Conservation (phyloP, 768 basidiomycete genomes). For the Termitomyces sp. region DNA sequence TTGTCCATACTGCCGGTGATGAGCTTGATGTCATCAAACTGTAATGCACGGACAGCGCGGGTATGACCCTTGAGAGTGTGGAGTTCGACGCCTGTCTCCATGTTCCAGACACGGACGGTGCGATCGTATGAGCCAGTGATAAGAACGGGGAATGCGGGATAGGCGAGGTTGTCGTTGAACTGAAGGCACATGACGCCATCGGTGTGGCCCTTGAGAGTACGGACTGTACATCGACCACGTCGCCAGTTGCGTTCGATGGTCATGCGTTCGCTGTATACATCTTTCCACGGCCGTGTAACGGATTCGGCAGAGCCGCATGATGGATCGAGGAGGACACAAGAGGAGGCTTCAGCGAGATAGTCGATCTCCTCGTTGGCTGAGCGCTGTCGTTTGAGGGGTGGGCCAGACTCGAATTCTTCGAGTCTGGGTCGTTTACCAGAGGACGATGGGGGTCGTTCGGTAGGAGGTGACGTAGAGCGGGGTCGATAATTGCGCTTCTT, state of each 20-base stretch:
- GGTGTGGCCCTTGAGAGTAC: slow-evolving; percentile 87
- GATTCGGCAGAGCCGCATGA: slow-evolving; percentile 25
- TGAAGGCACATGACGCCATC: slow-evolving; percentile 98
- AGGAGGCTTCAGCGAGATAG: slow-evolving; percentile 9
- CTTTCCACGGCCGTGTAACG: slow-evolving; percentile 92
- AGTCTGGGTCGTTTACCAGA: slow-evolving; percentile 35
- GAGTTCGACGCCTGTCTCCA: slow-evolving; percentile 85
- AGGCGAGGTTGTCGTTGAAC: slow-evolving; percentile 78
- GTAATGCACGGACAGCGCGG: slow-evolving; percentile 85
- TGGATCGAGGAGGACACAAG: slow-evolving; percentile 26
- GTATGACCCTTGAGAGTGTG: slow-evolving; percentile 87
- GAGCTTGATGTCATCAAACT: slow-evolving; percentile 93
- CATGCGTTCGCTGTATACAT: slow-evolving; percentile 97
- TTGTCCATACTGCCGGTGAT: slow-evolving; percentile 97
- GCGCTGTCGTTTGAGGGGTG: slow-evolving; percentile 52
- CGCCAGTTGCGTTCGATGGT: slow-evolving; percentile 97
- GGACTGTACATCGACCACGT: slow-evolving; percentile 81
- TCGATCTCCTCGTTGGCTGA: slow-evolving; percentile 23
- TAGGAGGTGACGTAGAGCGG: slow-evolving; percentile 22
- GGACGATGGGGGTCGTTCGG: slow-evolving; percentile 7
- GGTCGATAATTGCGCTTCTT: slow-evolving; percentile 52
- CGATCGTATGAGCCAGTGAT: slow-evolving; percentile 98
- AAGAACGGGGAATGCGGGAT: slow-evolving; percentile 87
- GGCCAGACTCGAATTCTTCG: slow-evolving; percentile 26
- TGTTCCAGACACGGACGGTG: slow-evolving; percentile 93